Evolutionary conservation across 345 rosid species (phyloP).

Genomic region (Hibiscus syriacus): DNA sequence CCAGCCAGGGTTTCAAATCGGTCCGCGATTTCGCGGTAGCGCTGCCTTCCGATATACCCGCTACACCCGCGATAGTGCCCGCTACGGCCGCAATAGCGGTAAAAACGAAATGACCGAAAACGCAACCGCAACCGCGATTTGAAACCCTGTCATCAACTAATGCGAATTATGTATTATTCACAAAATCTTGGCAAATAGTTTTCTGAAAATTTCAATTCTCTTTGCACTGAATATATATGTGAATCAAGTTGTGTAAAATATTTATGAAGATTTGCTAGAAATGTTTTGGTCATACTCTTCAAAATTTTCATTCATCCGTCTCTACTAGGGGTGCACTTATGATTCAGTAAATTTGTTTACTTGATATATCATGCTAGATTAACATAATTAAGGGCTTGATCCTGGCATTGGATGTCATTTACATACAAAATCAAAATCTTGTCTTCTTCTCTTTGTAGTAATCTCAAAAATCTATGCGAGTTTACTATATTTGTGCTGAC

Average conservation of each 20-base stretch:
- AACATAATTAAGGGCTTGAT: background rate
- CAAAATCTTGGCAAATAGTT: too few species aligned
- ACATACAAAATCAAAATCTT: background rate
- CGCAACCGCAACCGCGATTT: too few species aligned
- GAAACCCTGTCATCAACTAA: too few species aligned
- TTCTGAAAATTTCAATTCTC: too few species aligned
- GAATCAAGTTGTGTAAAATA: too few species aligned
- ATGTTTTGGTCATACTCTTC: background rate
- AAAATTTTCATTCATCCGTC: background rate
- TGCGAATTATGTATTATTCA: background rate
- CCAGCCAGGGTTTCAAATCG: too few species aligned
- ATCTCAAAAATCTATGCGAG: background rate
- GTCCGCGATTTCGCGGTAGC: too few species aligned
- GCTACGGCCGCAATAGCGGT: too few species aligned
- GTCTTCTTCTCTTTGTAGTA: background rate
- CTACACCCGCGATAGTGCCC: too few species aligned
- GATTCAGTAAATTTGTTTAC: background rate
- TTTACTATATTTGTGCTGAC: background rate
- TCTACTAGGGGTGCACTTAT: background rate
- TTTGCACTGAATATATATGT: too few species aligned
- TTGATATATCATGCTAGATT: background rate
- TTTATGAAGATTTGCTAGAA: background rate
- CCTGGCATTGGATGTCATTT: background rate
- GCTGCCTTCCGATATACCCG: too few species aligned
- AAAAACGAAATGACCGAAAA: too few species aligned